Base-by-base conservation (phyloP, 768 basidiomycete genomes). In the Gymnopilus dilepis region DNA sequence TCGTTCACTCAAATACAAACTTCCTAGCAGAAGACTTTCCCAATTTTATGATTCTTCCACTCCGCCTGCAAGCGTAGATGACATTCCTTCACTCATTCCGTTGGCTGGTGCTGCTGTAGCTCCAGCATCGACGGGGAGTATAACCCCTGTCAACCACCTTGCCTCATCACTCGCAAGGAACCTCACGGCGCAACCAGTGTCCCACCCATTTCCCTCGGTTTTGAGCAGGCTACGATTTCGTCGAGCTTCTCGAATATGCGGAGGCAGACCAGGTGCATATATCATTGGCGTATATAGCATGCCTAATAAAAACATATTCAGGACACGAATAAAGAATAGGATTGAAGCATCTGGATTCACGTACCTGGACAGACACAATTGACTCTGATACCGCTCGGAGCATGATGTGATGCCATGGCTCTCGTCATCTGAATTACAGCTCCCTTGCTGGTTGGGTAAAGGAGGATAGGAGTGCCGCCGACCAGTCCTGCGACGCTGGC, bases 131-230 rank as follows among this genome's bases (percentile, higher is more conserved):
- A 80, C 80, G 11, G 79, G 75, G 30, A 80, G 67, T 26, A 74
- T 70, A 30, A 72, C 69, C 0, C 79, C 80, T 0, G 80, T 80
- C 52, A 80, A 77, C 80, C 80, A 81, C 21, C 79, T 70, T 22
- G 80, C 77, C 52, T 80, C 74, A 42, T 80, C 77, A 30, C 78
- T 77, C 0, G 75, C 79, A 48, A 81, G 59, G 62, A 79, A 81
- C 21, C 78, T 65, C 15, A 74, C 73, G 19, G 78, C 78, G 41
- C 76, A 71, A 13, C 77, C 80, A 11, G 71, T 67, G 57, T 81
- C 78, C 80, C 80, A 81, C 4, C 74, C 80, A 62, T 79, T 79
- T 15, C 79, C 80, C 62, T 81, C 80, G 4, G 77, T 79, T 38
- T 76, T 68, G 2, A 81, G 63, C 6, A 81, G 70, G 50, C 75